These are phyloP conservation scores for Cubamyces sp. DNA, from an alignment of 768 basidiomycete genomes.

Conservation along the genomic window DNA sequence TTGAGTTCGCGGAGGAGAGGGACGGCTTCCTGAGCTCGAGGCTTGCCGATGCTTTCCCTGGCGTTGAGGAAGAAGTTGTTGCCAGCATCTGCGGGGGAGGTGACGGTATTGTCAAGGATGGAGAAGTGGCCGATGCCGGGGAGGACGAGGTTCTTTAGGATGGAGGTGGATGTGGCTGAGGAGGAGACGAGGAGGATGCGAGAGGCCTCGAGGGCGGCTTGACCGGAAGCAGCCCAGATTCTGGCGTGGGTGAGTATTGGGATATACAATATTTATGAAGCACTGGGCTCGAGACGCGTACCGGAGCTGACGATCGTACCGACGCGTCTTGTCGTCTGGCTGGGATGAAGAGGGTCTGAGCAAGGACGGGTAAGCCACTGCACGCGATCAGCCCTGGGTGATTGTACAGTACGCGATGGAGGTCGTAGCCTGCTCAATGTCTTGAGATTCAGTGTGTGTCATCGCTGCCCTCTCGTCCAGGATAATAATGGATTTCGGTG, in stretches of 20 bases:
- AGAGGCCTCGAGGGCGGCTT: constrained; percentile 83
- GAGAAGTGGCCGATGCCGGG: constrained; percentile 97
- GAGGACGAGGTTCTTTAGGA: constrained; percentile 95
- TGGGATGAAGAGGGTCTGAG: constrained; percentile 52
- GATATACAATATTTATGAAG: neutral
- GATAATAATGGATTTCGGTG: too few relatives aligned
- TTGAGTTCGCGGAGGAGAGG: constrained; percentile 84
- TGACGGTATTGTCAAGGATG: constrained; percentile 69
- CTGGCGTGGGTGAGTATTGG: constrained; percentile 9
- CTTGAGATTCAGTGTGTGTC: constrained; percentile 44
- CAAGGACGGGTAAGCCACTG: constrained; percentile 4
- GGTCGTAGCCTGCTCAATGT: constrained; percentile 51
- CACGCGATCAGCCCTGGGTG: neutral
- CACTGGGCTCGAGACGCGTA: constrained; percentile 38
- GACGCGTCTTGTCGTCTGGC: constrained; percentile 85
- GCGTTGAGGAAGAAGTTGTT: constrained; percentile 96
- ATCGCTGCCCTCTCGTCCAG: neutral
- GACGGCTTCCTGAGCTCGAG: constrained; percentile 79
- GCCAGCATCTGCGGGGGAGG: constrained; percentile 79
- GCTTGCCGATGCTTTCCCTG: constrained; percentile 73
- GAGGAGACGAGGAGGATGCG: constrained; percentile 81
- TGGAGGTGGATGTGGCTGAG: constrained; percentile 83
- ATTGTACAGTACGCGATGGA: constrained; percentile 39
- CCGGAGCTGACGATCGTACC: constrained; percentile 96
- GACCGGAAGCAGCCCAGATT: constrained; percentile 93